Base-by-base conservation (phyloP, 2,329 filamentous ascomycete species). In the Fusarium dimerum region DNA sequence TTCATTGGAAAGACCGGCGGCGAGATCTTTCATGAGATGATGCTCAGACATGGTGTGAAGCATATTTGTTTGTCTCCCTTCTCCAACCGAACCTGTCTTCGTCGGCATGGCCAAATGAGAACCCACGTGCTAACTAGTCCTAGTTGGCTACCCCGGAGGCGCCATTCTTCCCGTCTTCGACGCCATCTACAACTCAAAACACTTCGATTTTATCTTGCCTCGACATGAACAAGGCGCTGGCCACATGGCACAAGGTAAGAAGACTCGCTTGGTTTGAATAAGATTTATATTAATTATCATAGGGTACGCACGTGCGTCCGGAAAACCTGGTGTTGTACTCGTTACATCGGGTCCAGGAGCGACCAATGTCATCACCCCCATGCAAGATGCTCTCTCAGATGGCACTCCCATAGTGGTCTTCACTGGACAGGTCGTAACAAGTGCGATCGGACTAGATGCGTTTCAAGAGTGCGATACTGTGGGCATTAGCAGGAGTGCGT, bases 21-120 rank as follows among this genome's bases (percentile, higher is more conserved):
- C 69, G 88, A 97, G 74, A 97, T 97, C 65, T 96, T 97, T 75
- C 92, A 97, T 74, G 93, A 97, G 77, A 97, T 97, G 93, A 97
- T 99, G 92, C 81, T 96, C 56, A 83, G 93, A 68, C 89, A 93
- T 65, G 84, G 81, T 64, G 93, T 99, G 51, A 94, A 97, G 78
- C 91, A 97, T 73, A 84, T 97, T 68, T 97, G 91, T 96, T 81
- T 70, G 90, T 87, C 57, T 63, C 49, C 29, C n/a, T 43, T 51
- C 49, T 43, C 11, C 32, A 3, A 11, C 34, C 30, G 32, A 47
- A 26, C 20, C 20, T 38, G 29, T 52, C 56, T 47, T 54, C 45
- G 57, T 59, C 51, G 62, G 13, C 13, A 36, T 5, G 32, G 10
- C 32, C 4, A 36, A 11, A 36, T 36, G 32, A 36, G 32, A 15